phyloP scores from a whole-genome alignment of 2,329 filamentous ascomycete genomes.

The Nigrograna mackinnonii region DNA sequence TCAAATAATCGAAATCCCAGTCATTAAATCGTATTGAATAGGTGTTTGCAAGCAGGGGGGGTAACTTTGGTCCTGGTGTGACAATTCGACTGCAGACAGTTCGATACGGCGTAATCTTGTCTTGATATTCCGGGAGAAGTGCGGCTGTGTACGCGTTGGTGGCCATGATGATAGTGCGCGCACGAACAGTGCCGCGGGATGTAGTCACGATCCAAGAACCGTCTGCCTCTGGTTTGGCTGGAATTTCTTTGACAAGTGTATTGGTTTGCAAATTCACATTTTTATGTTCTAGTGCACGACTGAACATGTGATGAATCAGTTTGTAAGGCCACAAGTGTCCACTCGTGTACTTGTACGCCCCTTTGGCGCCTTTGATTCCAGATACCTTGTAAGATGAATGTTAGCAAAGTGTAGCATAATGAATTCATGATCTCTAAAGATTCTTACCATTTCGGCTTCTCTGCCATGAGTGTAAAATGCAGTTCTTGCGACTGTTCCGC shows the following conservation, averaged over 20 bases:
- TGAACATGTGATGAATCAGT: background rate
- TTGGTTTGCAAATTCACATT: background rate
- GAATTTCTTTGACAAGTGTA: background rate
- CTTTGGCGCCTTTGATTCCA: background rate
- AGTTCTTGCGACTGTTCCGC: background rate
- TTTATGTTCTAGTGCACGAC: background rate
- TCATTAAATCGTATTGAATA: constrained; percentile 50
- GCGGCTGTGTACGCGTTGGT: background rate
- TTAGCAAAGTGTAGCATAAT: too few species aligned
- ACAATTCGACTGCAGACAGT: background rate
- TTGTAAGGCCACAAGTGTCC: background rate
- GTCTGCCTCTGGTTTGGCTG: background rate
- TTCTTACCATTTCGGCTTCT: background rate
- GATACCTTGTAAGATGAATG: too few species aligned
- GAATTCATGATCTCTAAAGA: too few species aligned
- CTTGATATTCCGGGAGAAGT: background rate
- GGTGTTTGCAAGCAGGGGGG: constrained; percentile 16
- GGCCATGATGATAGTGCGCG: background rate
- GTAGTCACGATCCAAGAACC: background rate
- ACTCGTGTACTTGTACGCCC: background rate
- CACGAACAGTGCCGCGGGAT: background rate
- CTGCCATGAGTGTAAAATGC: background rate
- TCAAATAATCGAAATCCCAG: constrained; percentile 56
- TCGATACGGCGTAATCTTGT: background rate
- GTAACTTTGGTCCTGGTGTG: constrained; percentile 1